These are phyloP conservation scores for Combretum micranthum DNA, from an alignment of 345 rosid species.

Conservation along the genomic window DNA sequence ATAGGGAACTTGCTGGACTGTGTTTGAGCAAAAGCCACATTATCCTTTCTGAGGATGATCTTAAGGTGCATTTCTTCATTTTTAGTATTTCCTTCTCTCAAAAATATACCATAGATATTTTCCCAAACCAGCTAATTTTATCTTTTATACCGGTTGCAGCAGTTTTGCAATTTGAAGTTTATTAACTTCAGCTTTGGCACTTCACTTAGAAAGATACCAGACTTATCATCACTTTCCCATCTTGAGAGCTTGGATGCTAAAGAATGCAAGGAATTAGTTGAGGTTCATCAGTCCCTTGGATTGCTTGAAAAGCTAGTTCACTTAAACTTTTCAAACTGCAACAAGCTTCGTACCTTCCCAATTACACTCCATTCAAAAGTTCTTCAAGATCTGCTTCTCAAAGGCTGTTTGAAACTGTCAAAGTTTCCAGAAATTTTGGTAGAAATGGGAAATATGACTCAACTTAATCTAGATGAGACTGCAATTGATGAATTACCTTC, in stretches of 20 bases:
- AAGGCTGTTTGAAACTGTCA: conserved; percentile 11
- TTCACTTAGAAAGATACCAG: background rate
- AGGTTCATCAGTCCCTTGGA: conserved; percentile 12
- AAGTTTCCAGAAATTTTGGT: conserved; percentile 5
- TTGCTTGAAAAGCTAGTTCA: background rate
- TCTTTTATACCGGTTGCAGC: background rate
- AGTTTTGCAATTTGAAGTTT: background rate
- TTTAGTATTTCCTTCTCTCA: too few species aligned
- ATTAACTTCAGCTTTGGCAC: conserved; percentile 8
- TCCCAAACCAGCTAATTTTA: too few species aligned
- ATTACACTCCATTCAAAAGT: background rate
- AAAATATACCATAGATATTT: too few species aligned
- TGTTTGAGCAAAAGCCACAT: conserved; percentile 1
- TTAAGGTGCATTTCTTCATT: background rate
- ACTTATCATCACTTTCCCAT: background rate
- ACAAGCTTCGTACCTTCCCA: conserved; percentile 11
- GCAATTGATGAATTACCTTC: conserved; percentile 3
- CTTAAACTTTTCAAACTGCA: conserved; percentile 6
- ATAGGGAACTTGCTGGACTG: conserved; percentile 4
- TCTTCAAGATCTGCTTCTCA: conserved; percentile 1
- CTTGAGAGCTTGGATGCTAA: conserved; percentile 7
- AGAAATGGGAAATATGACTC: conserved; percentile 1
- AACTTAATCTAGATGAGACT: background rate
- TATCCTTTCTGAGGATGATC: background rate
- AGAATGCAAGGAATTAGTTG: conserved; percentile 7